Conservation (phyloP, 768 basidiomycete species). For the Phaeotremella fagi region DNA sequence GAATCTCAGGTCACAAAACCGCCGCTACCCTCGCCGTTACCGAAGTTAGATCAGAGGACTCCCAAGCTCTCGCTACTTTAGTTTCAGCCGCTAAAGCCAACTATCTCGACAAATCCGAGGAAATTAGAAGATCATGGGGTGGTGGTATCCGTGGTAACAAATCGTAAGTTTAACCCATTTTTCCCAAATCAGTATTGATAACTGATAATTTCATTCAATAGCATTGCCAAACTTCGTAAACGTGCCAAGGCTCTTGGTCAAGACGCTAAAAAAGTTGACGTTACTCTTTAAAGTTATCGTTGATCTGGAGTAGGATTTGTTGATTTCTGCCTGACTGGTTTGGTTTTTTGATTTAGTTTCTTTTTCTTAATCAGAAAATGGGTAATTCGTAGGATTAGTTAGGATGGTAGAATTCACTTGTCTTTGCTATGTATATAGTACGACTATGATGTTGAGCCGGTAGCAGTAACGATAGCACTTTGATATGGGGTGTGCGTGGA, state of each 20-base stretch:
- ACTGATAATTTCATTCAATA: conserved; percentile 35
- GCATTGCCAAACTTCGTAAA: conserved; percentile 85
- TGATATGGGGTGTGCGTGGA: no score
- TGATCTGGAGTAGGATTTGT: conserved; percentile 2
- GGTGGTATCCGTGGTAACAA: conserved; percentile 94
- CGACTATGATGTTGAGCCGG: no score
- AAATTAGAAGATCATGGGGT: conserved; percentile 86
- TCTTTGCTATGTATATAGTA: no score
- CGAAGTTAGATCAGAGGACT: conserved; percentile 92
- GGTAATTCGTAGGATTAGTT: no score
- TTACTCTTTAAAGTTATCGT: conserved; percentile 42
- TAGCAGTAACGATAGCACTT: no score
- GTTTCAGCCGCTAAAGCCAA: conserved; percentile 93
- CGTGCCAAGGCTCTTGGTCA: conserved; percentile 83
- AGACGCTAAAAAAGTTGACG: conserved; percentile 48
- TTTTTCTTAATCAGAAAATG: no score
- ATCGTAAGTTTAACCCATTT: conserved; percentile 43
- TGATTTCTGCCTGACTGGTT: no score
- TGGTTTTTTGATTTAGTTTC: no score
- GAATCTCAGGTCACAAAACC: conserved; percentile 98
- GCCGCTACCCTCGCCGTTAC: conserved; percentile 83
- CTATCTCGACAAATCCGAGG: conserved; percentile 94
- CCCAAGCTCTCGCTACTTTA: conserved; percentile 85
- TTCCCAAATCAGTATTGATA: background rate
- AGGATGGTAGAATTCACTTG: no score